A percentile compares a stretch with the other conserved stretches of the same genome.
Evolutionary conservation across 1,284 basidiomycete species (phyloP).

Genomic region (Amylostereum areolatum): DNA sequence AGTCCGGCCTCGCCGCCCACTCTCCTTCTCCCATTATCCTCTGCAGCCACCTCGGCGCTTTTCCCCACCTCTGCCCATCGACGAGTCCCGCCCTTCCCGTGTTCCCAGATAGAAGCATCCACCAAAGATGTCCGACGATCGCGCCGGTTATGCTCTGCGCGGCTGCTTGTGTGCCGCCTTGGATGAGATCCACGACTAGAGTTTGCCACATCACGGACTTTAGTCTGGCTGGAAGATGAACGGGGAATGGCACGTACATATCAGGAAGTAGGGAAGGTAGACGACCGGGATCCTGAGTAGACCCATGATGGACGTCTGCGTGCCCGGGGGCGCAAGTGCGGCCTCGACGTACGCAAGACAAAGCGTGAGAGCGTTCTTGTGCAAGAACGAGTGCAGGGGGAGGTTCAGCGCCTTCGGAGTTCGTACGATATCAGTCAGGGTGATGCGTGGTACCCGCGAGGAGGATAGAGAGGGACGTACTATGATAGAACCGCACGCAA

Average conservation of each 20-base stretch:
- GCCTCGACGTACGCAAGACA: slow-evolving; percentile 67
- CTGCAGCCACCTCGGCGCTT: slow-evolving; percentile 34
- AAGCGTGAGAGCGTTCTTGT: slow-evolving; percentile 64
- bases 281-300: slow-evolving; percentile 63
- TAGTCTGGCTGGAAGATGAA: background rate
- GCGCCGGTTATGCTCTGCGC: slow-evolving; percentile 61
- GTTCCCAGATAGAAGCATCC: slow-evolving; percentile 37
- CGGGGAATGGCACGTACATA: slow-evolving; percentile 27
- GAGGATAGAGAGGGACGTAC: slow-evolving; percentile 34
- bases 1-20: no score
- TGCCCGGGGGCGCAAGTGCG: slow-evolving; percentile 56
- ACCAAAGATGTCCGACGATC: slow-evolving; percentile 75
- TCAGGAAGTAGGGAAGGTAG: slow-evolving; percentile 74
- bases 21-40: slow-evolving; percentile 25
- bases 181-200: slow-evolving; percentile 55
- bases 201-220: background rate
- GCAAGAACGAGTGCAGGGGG: slow-evolving; percentile 54
- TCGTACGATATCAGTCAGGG: background rate
- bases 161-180: slow-evolving; percentile 54
- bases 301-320: slow-evolving; percentile 70
- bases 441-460: slow-evolving; percentile 9
- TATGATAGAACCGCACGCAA: slow-evolving; percentile 51
- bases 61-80: slow-evolving; percentile 41
- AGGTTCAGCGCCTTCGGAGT: slow-evolving; percentile 46
- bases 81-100: slow-evolving; percentile 9